Base-by-base conservation (phyloP, 495 filamentous ascomycete species). In the Aspergillus egyptiacus region DNA sequence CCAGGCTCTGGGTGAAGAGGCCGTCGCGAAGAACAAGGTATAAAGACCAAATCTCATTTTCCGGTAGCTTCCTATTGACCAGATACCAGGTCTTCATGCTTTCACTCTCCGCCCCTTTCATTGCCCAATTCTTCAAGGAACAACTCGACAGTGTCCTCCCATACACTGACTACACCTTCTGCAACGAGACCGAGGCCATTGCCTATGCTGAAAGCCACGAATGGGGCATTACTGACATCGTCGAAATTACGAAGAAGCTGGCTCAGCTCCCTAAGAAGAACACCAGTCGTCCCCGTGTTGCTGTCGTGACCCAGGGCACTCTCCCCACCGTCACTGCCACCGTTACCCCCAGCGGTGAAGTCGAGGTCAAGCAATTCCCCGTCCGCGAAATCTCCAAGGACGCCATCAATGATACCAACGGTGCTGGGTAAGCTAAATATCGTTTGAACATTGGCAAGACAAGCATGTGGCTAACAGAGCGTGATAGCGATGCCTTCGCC, bases 81-180 rank as follows among this genome's bases (percentile, higher is more conserved):
- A 32, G 22, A 18, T 24, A 48, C 8, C 48, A 83, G 85, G 63
- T 78, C 42, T 95, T 97, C 71, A 80, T 90, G 60, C 81, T 98
- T 49, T 89, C 86, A 49, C 78, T 98, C 31, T 89, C 85, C 31
- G 93, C 93, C 17, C 93, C 94, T 23, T 99, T 97, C 80, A 94
- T 99, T 55, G 72, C 86, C 30, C 84, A 91, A 67, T 95, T 95
- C 80, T 99, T 96, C 82, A 97, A 96, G 77, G 90, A 96, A 15
- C 87, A 82, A 48, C 78, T 99, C 31, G 89, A 93, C 69, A 79
- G 80, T 54, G 84, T 85, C 2, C 76, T 86, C 8, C 85, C 84
- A 17, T 97, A 95, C 80, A 91, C 87, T 75, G 93, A 99, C 75
- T 95, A 91, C 75, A 75, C 96, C 27, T 85, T 97, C 69, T 93